These are phyloP conservation scores for Globisporangium nagaii DNA, from an alignment of 352 stramenopile genomes.

Conservation along the genomic window DNA sequence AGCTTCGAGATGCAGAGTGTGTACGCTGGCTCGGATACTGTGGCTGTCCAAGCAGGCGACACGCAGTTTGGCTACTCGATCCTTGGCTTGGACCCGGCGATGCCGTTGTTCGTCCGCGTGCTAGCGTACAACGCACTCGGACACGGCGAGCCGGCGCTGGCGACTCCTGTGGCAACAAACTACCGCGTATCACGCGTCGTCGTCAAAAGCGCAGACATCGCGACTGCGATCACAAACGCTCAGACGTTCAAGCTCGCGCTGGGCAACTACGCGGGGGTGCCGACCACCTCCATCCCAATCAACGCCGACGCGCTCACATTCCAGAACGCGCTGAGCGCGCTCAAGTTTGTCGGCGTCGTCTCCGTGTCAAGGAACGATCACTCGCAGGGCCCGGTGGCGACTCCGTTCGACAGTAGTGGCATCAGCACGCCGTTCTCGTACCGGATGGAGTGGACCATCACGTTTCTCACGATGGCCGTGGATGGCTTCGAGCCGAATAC, in stretches of 20 bases:
- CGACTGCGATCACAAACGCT: constrained; percentile 18
- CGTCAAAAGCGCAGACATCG: constrained; percentile 23
- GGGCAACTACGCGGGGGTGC: constrained; percentile 30
- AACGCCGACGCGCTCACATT: constrained; percentile 46
- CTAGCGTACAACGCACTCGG: constrained; percentile 77
- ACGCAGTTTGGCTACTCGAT: constrained; percentile 27
- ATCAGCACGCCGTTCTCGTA: constrained; percentile 36
- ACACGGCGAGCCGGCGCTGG: constrained; percentile 50
- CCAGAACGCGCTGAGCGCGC: constrained; percentile 40
- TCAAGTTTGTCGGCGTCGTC: constrained; percentile 47
- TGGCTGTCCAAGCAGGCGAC: constrained; percentile 11
- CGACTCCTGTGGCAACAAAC: constrained; percentile 38
- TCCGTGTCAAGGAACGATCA: constrained; percentile 58
- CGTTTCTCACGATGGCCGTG: constrained; percentile 46
- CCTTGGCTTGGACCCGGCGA: constrained; percentile 29
- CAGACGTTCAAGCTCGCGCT: constrained; percentile 62
- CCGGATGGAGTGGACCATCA: constrained; percentile 71
- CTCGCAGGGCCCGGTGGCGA: constrained; percentile 30
- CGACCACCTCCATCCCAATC: constrained; percentile 37
- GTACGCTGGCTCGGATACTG: constrained; percentile 38
- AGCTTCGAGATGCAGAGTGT: constrained; percentile 78
- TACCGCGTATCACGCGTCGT: constrained; percentile 46
- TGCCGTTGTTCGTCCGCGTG: constrained; percentile 76
- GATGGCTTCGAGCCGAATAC: constrained; percentile 44
- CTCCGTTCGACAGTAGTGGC: constrained; percentile 40